These are phyloP conservation scores for Stephania cephalantha DNA, from an alignment of 164 flowering plant species.

Conservation along the genomic window DNA sequence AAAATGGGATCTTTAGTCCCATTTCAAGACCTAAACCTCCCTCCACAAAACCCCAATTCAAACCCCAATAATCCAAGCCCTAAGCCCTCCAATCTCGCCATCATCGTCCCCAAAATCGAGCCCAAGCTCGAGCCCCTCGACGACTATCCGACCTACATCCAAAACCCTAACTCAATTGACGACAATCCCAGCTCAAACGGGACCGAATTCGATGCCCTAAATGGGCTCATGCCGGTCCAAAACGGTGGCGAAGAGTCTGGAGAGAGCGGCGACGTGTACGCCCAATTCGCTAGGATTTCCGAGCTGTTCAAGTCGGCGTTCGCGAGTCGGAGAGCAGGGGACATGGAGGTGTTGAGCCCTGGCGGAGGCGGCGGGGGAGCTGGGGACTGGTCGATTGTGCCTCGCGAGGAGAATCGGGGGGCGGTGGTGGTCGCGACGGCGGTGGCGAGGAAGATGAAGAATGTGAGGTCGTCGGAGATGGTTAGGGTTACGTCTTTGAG, in stretches of 20 bases:
- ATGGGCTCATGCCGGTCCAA: constrained; percentile 10
- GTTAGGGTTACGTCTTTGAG: constrained; percentile 51
- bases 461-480: constrained; percentile 50
- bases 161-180: constrained; percentile 5
- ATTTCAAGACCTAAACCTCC: constrained; percentile 11
- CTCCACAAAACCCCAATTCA: constrained; percentile 6
- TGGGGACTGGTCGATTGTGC: constrained; percentile 32
- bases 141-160: not conserved
- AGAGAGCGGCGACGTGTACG: constrained; percentile 31
- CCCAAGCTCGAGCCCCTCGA: constrained; percentile 33
- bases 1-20: constrained; percentile 14
- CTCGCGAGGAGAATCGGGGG: constrained; percentile 8
- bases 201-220: not conserved
- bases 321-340: constrained; percentile 24
- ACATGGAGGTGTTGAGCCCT: constrained; percentile 20
- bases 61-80: not conserved
- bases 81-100: not conserved
- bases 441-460: constrained; percentile 4
- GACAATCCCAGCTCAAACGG: not conserved
- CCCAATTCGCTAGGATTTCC: constrained; percentile 53
- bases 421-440: not conserved
- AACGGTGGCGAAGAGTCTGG: not conserved
- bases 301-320: constrained; percentile 57
- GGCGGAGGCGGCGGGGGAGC: not conserved
- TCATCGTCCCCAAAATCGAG: constrained; percentile 39